Conservation (phyloP, 1,139 yeast genomes). For the Hanseniaspora uvarum region DNA sequence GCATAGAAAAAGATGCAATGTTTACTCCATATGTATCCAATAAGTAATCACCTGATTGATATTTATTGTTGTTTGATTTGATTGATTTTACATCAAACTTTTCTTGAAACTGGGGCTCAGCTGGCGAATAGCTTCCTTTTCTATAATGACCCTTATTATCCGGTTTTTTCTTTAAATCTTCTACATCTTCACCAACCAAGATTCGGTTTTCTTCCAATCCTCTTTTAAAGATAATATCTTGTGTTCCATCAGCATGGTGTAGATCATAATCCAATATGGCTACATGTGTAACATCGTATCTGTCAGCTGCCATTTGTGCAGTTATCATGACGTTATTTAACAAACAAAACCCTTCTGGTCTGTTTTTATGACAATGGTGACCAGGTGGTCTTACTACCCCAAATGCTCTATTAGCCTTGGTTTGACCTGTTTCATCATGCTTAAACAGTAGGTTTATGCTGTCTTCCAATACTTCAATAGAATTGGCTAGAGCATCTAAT, state of each 20-base stretch:
- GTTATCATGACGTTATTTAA: conserved; percentile 76
- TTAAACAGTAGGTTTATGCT: conserved; percentile 53
- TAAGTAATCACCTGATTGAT: conserved; percentile 39
- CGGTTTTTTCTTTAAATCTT: conserved; percentile 19
- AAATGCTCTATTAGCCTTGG: conserved; percentile 46
- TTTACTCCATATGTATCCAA: conserved; percentile 43
- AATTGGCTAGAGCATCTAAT: conserved; percentile 65
- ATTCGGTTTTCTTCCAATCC: conserved; percentile 37
- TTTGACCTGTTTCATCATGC: conserved; percentile 22
- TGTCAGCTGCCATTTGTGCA: conserved; percentile 62
- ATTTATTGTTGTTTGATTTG: conserved; percentile 31
- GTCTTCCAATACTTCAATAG: conserved; percentile 65
- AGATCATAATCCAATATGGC: conserved; percentile 75
- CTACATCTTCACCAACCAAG: conserved; percentile 25
- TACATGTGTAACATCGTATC: conserved; percentile 64
- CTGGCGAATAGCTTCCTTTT: conserved; percentile 12
- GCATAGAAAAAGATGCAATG: conserved; percentile 75
- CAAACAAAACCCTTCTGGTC: conserved; percentile 81
- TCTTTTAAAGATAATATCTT: conserved; percentile 76
- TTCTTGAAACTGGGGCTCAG: conserved; percentile 22
- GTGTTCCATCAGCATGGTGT: conserved; percentile 91
- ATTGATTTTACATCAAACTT: conserved; percentile 29
- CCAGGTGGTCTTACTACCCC: conserved; percentile 77
- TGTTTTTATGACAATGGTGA: conserved; percentile 77
- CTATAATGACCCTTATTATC: conserved; percentile 37